Evolutionary conservation across 202 grass and related monocot species (phyloP).

Genomic region (Zoysia matrella): DNA sequence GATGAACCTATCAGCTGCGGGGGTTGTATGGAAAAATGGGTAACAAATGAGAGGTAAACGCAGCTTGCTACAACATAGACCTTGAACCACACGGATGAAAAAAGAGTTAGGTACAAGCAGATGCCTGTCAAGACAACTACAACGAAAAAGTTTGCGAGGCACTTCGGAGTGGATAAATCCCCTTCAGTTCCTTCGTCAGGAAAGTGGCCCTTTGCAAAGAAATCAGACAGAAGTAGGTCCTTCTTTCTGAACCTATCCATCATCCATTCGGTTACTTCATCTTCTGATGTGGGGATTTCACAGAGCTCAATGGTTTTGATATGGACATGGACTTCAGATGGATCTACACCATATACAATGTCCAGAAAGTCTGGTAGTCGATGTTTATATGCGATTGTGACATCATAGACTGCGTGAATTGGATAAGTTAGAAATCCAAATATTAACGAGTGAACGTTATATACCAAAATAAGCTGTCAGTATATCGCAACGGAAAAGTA

Average conservation of each 20-base stretch:
- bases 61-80: constrained; percentile 73
- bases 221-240: constrained; percentile 78
- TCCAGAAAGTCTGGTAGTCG: constrained; percentile 78
- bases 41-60: constrained; percentile 68
- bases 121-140: constrained; percentile 54
- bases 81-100: constrained; percentile 78
- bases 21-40: constrained; percentile 63
- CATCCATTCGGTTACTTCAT: constrained; percentile 71
- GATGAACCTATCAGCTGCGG: constrained; percentile 54
- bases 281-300: constrained; percentile 69
- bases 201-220: constrained; percentile 61
- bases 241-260: constrained; percentile 78
- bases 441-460: not conserved
- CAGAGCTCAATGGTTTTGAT: constrained; percentile 55
- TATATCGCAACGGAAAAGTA: not conserved
- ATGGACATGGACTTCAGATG: constrained; percentile 94
- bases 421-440: constrained; percentile 14
- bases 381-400: constrained; percentile 89
- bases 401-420: constrained; percentile 76
- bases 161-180: constrained; percentile 66
- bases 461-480: not conserved
- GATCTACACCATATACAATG: constrained; percentile 80
- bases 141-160: constrained; percentile 57
- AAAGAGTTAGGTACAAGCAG: constrained; percentile 67
- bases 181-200: constrained; percentile 77